Evolutionary conservation across 1,139 yeast genomes (phyloP), one percentile per base, ranked within the genome.

Genomic region (Blastobotrys illinoisensis): DNA sequence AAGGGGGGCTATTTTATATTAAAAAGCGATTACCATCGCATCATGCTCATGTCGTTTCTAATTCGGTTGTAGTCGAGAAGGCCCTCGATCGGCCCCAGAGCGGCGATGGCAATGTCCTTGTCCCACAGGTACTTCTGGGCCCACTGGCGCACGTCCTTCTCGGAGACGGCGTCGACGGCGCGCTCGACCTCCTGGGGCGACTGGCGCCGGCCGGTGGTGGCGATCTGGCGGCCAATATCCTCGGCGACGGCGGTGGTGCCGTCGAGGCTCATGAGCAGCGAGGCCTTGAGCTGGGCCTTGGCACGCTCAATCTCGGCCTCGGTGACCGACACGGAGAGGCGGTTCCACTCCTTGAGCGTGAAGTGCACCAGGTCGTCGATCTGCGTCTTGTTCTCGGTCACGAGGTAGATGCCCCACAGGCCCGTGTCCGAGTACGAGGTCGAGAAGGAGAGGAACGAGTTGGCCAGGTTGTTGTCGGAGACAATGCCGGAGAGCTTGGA

Each of bases 381-480:
- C 19, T 85, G 81, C 59, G 79, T 79, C 63, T 80, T 81, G 62
- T 82, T 79, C 62, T 93, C 97, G 21, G 95, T 83, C 14, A 91
- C 90, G 61, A 93, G 79, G 71, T 93, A 93, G 65, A 91, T 86
- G 43, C 99, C 99, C 97, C 97, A 90, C 54, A 93, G 77, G 2
- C 99, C 99, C 5, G 97, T 88, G 72, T 93, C 99, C 9, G 97
- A 93, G 73, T 93, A 93, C 1, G 97, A 88, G 4, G 99, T 95
- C 24, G 97, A 88, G 74, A 91, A 93, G 2, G 97, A 90, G 95
- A 90, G 86, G 74, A 86, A 93, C 4, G 96, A 87, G 73, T 93
- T 93, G 53, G 97, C 97, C 58, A 90, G 76, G 53, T 85, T 81
- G 59, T 87, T 81, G 45, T 88, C 86, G 16, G 91, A 85, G 28